Conservation (phyloP, 139 green algal species). For the Klebsormidium nitens region DNA sequence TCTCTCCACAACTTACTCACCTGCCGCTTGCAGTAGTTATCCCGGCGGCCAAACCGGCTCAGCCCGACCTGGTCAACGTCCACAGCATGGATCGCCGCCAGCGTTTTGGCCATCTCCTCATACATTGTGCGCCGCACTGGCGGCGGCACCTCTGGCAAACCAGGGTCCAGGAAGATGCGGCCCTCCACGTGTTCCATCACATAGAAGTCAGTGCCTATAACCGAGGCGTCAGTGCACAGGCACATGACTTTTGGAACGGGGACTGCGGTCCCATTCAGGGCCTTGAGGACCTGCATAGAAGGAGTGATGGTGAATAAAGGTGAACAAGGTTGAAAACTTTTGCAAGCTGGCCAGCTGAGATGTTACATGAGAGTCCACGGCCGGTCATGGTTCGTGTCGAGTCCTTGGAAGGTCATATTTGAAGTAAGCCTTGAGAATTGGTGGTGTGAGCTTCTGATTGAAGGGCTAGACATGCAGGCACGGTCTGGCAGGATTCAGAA, state of each 20-base stretch:
- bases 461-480: no score
- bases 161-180: slow-evolving; percentile 67
- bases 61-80: slow-evolving; percentile 51
- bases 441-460: no score
- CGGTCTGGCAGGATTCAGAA: no score
- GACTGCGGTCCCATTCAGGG: slow-evolving; percentile 44
- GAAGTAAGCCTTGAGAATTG: no score
- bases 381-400: no score
- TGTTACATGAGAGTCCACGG: no score
- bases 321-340: no score
- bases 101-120: slow-evolving; percentile 50
- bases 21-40: slow-evolving; percentile 59
- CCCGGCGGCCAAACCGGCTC: slow-evolving; percentile 53
- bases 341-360: no score
- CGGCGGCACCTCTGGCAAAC: slow-evolving; percentile 54
- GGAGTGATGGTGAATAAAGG: not conserved
- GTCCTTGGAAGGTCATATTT: no score
- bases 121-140: slow-evolving; percentile 45
- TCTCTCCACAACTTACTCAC: no score
- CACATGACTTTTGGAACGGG: slow-evolving; percentile 71
- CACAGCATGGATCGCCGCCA: slow-evolving; percentile 80
- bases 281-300: slow-evolving; percentile 19
- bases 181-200: slow-evolving; percentile 80
- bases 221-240: slow-evolving; percentile 65
- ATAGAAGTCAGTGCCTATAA: slow-evolving; percentile 94